Percentiles rank a stretch among this genome's conserved stretches.
phyloP scores from a whole-genome alignment of 2,329 filamentous ascomycete species.

The Onygenales sp. region DNA sequence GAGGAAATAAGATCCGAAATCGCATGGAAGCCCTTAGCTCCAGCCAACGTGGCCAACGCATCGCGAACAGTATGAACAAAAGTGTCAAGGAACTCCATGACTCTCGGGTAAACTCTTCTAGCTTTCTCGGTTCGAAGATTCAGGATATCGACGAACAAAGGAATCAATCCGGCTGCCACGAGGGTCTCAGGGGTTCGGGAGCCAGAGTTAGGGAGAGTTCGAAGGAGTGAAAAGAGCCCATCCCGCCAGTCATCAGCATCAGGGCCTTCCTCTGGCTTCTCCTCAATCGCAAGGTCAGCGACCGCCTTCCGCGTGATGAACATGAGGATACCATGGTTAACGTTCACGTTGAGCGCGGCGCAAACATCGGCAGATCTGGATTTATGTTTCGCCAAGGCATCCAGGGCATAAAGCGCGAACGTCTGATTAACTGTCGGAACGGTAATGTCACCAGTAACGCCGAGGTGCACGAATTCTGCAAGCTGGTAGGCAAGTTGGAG shows the following conservation, averaged over 20 bases:
- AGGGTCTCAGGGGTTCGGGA: conserved; percentile 71
- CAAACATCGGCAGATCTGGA: conserved; percentile 71
- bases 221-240: conserved; percentile 76
- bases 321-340: conserved; percentile 90
- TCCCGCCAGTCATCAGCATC: conserved; percentile 82
- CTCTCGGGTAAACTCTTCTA: conserved; percentile 71
- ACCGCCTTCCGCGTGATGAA: conserved; percentile 89
- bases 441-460: conserved; percentile 55
- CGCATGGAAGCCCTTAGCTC: conserved; percentile 75
- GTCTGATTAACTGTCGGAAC: conserved; percentile 73
- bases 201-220: conserved; percentile 63
- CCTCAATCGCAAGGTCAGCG: conserved; percentile 61
- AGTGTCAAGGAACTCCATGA: conserved; percentile 79
- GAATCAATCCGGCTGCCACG: conserved; percentile 79
- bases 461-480: conserved; percentile 80
- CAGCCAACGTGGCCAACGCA: conserved; percentile 74
- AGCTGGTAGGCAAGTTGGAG: conserved; percentile 89
- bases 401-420: conserved; percentile 68
- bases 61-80: conserved; percentile 78
- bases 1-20: conserved; percentile 78
- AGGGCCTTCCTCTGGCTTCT: conserved; percentile 49
- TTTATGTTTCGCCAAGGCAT: conserved; percentile 74
- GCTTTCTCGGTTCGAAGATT: conserved; percentile 73
- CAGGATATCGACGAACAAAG: conserved; percentile 80
- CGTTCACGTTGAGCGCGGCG: conserved; percentile 84